Percentiles rank a stretch among this genome's conserved stretches.
These are phyloP conservation scores for Litchi chinensis DNA, from an alignment of 345 rosid species.

Conservation along the genomic window DNA sequence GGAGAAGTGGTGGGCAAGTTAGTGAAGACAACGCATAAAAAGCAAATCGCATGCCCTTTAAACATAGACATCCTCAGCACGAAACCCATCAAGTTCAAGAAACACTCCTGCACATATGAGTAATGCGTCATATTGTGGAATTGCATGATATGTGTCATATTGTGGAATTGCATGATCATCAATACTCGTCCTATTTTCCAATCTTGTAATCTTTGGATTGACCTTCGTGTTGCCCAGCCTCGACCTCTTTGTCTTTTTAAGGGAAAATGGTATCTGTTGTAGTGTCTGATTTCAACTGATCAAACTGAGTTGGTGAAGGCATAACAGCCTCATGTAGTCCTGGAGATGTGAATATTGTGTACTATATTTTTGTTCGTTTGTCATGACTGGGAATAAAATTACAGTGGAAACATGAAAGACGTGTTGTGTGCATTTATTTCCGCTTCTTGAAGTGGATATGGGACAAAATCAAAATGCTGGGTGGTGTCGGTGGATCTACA, in stretches of 20 bases:
- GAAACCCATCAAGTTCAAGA: conserved; percentile 62
- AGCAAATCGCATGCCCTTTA: conserved; percentile 57
- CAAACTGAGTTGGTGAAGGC: background rate
- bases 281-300: background rate
- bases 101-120: conserved; percentile 42
- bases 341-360: background rate
- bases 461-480: background rate
- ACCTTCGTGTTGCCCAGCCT: background rate
- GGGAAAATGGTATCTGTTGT: background rate
- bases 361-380: background rate
- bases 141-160: too few relatives aligned
- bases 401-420: background rate
- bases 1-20: conserved; percentile 84
- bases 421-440: background rate
- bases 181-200: too few relatives aligned
- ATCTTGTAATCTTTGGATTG: too few relatives aligned
- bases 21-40: conserved; percentile 65
- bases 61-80: conserved; percentile 51
- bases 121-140: background rate
- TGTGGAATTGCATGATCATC: too few relatives aligned
- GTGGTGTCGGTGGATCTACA: background rate
- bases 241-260: background rate
- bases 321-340: background rate
- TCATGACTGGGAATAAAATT: background rate
- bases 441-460: background rate